Conservation (phyloP, 106 monocot species). For the Agapanthus africanus region DNA sequence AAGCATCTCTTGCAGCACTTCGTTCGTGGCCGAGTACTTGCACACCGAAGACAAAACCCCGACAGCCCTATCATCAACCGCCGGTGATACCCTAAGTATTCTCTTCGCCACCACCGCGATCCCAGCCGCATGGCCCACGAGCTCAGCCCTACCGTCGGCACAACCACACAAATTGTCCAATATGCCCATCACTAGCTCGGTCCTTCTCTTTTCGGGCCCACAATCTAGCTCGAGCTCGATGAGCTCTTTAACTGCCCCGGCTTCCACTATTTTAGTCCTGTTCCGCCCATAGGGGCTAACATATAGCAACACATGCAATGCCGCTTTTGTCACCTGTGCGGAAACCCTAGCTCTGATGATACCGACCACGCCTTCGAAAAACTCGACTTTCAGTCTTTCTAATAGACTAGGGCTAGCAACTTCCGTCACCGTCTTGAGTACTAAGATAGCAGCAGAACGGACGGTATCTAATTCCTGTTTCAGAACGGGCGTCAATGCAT, state of each 20-base stretch:
- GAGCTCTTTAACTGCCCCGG: slow-evolving; percentile 33
- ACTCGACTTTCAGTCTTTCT: slow-evolving; percentile 16
- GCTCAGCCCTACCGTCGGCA: slow-evolving; percentile 47
- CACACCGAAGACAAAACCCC: slow-evolving; percentile 28
- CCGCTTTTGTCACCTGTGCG: slow-evolving; percentile 18
- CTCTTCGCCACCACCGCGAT: slow-evolving; percentile 46
- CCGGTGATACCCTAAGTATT: slow-evolving; percentile 46
- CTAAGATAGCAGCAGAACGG: neutral
- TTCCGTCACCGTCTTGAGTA: slow-evolving; percentile 21
- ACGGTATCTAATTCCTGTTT: neutral
- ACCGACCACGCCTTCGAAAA: slow-evolving; percentile 19
- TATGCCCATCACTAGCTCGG: slow-evolving; percentile 29
- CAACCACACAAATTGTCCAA: slow-evolving; percentile 35
- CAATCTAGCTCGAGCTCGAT: slow-evolving; percentile 37
- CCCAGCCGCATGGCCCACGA: slow-evolving; percentile 40
- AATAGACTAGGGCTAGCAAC: slow-evolving; percentile 4
- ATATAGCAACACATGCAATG: slow-evolving; percentile 22
- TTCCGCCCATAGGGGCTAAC: slow-evolving; percentile 32
- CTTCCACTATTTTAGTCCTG: slow-evolving; percentile 23
- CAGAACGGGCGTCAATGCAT: slow-evolving; percentile 15
- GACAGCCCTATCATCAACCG: slow-evolving; percentile 34
- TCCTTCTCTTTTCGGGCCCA: slow-evolving; percentile 27
- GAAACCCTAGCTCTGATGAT: slow-evolving; percentile 14
- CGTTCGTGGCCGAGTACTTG: slow-evolving; percentile 26
- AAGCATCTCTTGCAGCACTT: slow-evolving; percentile 47